These are phyloP conservation scores for Backusella psychrophila DNA, from an alignment of 192 early-diverging fungal genomes.

Conservation along the genomic window DNA sequence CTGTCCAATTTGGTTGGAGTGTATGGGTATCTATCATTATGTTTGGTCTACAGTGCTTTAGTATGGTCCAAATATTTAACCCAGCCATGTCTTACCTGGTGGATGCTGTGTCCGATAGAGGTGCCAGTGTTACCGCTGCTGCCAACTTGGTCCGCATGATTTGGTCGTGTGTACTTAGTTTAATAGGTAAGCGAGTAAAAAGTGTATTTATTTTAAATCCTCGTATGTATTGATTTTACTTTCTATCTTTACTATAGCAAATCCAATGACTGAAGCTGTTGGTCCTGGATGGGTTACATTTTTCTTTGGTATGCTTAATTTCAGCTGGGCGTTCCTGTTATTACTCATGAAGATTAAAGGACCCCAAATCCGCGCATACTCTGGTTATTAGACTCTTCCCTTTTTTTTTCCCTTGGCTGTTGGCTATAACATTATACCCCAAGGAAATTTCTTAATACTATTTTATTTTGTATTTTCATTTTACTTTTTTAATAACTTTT, in stretches of 20 bases:
- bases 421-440: not conserved
- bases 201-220: not conserved
- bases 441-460: not conserved
- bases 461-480: not conserved
- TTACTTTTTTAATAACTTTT: not conserved
- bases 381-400: constrained; percentile 19
- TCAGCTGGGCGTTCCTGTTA: constrained; percentile 39
- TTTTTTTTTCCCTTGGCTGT: not conserved
- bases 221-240: not conserved
- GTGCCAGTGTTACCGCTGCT: constrained; percentile 47
- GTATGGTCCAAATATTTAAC: constrained; percentile 37
- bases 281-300: constrained; percentile 46
- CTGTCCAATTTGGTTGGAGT: constrained; percentile 33
- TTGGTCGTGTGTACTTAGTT: constrained; percentile 39
- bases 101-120: constrained; percentile 45
- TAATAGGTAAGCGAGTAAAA: constrained; percentile 27
- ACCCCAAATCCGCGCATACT: constrained; percentile 33
- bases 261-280: constrained; percentile 43
- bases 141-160: constrained; percentile 41
- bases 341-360: constrained; percentile 43
- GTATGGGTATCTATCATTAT: constrained; percentile 39
- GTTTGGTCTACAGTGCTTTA: constrained; percentile 43
- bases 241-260: constrained; percentile 32
- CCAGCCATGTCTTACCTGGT: constrained; percentile 39
- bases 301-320: constrained; percentile 42